Percentiles rank a stretch among this genome's conserved stretches.
Evolutionary conservation across 2,329 filamentous ascomycete species (phyloP).

Genomic region (Ceratocystis lukuohia): DNA sequence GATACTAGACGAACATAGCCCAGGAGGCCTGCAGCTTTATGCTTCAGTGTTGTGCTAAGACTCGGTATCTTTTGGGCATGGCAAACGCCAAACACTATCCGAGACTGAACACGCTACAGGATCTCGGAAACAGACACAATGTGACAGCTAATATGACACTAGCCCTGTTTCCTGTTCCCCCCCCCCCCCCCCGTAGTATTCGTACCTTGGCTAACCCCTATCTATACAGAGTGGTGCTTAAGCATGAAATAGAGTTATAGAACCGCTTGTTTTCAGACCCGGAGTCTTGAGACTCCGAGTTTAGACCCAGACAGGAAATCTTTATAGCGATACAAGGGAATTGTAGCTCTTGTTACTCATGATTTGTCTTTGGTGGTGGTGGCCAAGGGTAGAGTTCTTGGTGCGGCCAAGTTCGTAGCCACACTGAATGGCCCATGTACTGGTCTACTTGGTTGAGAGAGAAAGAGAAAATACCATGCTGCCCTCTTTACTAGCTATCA

Average conservation of each 20-base stretch:
- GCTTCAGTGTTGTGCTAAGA: background rate
- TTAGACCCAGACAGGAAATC: background rate
- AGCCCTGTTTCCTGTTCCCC: background rate
- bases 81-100: slow-evolving; percentile 32
- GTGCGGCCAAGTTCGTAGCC: no score
- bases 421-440: no score
- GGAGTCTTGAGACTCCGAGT: slow-evolving; percentile 4
- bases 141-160: background rate
- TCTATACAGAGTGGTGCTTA: background rate
- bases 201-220: background rate
- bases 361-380: no score
- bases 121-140: background rate
- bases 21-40: background rate
- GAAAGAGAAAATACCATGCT: no score
- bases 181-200: background rate
- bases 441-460: no score
- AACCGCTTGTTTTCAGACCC: background rate
- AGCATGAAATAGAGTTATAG: background rate
- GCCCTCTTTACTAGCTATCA: no score
- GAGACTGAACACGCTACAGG: slow-evolving; percentile 39
- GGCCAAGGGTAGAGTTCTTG: no score
- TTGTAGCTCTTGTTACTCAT: no score
- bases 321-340: background rate
- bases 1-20: background rate
- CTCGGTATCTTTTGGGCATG: background rate